Percentiles rank a stretch among this genome's conserved stretches.
Conservation (phyloP, 2,329 filamentous ascomycete species). For the Aspergillus flavus region DNA sequence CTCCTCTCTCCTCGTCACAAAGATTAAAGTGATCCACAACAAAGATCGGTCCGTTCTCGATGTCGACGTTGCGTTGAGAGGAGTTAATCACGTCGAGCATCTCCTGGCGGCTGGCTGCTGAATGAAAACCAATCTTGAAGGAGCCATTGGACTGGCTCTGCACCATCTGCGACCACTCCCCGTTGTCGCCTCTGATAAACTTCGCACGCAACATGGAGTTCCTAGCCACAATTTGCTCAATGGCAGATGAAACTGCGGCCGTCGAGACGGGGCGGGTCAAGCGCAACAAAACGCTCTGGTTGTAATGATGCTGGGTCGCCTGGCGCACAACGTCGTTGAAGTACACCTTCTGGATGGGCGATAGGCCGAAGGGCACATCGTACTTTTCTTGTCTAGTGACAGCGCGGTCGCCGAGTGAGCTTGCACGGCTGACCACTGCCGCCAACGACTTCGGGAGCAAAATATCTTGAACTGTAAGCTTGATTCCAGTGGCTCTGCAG, state of each 20-base stretch:
- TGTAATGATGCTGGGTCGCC: conserved; percentile 18
- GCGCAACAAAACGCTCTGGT: conserved; percentile 4
- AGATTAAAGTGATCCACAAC: conserved; percentile 6
- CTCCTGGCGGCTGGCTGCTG: neutral
- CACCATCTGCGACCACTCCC: conserved; percentile 8
- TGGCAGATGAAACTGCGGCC: neutral
- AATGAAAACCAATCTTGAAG: neutral
- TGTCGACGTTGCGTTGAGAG: conserved; percentile 5
- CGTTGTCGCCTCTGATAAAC: conserved; percentile 2
- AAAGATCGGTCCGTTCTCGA: conserved; percentile 9
- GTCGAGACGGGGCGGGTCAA: neutral
- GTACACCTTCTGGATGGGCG: conserved; percentile 17
- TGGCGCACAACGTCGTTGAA: conserved; percentile 5
- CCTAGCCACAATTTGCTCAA: conserved; percentile 2
- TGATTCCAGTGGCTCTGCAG: neutral
- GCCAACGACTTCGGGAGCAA: neutral
- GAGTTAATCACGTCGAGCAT: neutral
- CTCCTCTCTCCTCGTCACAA: neutral
- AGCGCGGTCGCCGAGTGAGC: neutral
- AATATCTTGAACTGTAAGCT: neutral
- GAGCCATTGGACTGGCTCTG: neutral
- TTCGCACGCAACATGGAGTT: conserved; percentile 20
- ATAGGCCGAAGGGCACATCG: conserved; percentile 5
- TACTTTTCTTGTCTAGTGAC: neutral
- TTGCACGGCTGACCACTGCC: neutral